Evolutionary conservation across 2,329 filamentous ascomycete genomes (phyloP), one percentile per base, ranked within the genome.

Genomic region (Myriosclerotinia duriaeana): DNA sequence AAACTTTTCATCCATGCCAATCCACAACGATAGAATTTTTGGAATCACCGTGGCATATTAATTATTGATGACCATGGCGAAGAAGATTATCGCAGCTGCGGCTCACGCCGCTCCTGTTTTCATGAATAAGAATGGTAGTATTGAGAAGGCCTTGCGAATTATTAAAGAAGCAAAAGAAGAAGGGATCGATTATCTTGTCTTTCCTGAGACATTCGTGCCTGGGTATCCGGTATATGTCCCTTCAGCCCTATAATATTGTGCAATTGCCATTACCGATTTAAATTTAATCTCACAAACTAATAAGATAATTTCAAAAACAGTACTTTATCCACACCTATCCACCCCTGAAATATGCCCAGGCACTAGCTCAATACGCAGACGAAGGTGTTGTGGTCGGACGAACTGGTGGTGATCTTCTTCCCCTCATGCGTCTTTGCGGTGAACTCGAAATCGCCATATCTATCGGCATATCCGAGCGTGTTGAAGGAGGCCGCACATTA

Each of bases 131-230:
- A 52, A 52, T 7, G 9, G 5, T 22, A 38, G n/a, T 4, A 62
- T 62, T 0, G 46, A 62, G 9, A 62, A 62, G 5, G 46, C n/a
- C 26, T 26, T 62, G 1, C 6, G 34, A 42, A 3, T 62, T 3
- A 62, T 62, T n/a, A 30, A 26, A 40, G 44, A 40, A 20, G 46
- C 22, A 2, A 53, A 62, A 40, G 34, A 40, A 14, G 8, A 62
- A 52, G 44, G n/a, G 20, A 40, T 62, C 2, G 59, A 62, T 11
- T 42, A 40, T 14, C 11, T 62, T 4, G 59, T 53, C 5, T 62
- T 62, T 9, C 59, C 59, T 8, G 59, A 62, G 12, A 62, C 59
- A 20, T 62, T 62, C 17, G n/a, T 62, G 7, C 59, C 59, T 53
- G 59, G 59, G 20, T 62, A 62, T 30, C 59, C 59, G 17, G 59